Evolutionary conservation across 768 basidiomycete genomes (phyloP), one percentile per base, ranked within the genome.

Genomic region (Lepiota brunneoincarnata): DNA sequence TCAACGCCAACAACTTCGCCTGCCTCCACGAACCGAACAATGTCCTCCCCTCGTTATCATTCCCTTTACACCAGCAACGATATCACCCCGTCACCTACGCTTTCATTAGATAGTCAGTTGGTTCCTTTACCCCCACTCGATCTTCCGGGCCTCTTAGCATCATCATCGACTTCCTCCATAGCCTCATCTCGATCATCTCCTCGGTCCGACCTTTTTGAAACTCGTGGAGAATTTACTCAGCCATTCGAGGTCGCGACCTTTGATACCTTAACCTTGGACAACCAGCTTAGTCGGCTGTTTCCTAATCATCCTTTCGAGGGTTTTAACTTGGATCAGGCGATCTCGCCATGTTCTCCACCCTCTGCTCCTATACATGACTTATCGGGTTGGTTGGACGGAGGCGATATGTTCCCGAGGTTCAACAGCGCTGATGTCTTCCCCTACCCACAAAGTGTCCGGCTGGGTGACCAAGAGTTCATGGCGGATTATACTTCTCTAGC

Each of bases 131-230:
- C 40, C 36, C 53, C 62, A 53, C 62, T 63, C 49, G 48, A 61
- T 12, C 54, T 61, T 37, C 60, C 65, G 20, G 59, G 55, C 41
- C 58, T 70, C 28, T 65, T 67, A 4, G 61, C 62, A 28, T 70
- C 71, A 28, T 70, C 71, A 6, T 71, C 71, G n/a, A 66, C 59
- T 20, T 69, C 72, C 17, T 70, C 72, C 6, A 63, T 64, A 3
- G 69, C 71, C 58, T 67, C 73, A 46, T 62, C 70, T 51, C 68
- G 70, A 21, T 70, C 73, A 35, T 74, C 75, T 18, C 73, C 76
- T 39, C 64, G 67, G 54, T 66, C 71, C 11, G 74, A 75, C 42
- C 65, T 66, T 41, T 72, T 74, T 54, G 73, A 74, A 44, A 61
- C 54, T 51, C 66, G 61, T 28, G 60, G 65, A 45, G 59, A 67